Evolutionary conservation across 257 asterid genomes (phyloP).

Genomic region (Capsicum chinense): DNA sequence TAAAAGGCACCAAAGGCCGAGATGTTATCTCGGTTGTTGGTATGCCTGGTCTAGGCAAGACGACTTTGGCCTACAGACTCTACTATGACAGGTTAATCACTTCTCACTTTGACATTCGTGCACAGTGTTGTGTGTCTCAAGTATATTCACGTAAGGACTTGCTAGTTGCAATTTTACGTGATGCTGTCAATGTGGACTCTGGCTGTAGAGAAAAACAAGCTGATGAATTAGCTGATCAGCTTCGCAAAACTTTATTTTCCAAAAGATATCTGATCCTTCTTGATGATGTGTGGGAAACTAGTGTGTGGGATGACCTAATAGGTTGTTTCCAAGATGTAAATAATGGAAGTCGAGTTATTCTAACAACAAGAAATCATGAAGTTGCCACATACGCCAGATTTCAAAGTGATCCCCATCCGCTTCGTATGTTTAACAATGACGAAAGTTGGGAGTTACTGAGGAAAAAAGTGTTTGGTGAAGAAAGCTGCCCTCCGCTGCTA

Average conservation of each 20-base stretch:
- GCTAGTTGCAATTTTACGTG: conserved; percentile 31
- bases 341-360: conserved; percentile 43
- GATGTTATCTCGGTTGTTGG: conserved; percentile 41
- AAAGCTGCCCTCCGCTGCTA: neutral
- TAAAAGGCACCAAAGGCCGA: too few relatives aligned
- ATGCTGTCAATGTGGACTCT: neutral
- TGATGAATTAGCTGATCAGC: conserved; percentile 16
- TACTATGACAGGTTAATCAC: conserved; percentile 28
- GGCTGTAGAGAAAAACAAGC: neutral
- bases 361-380: conserved; percentile 3
- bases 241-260: conserved; percentile 33
- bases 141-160: conserved; percentile 3
- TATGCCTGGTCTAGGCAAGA: conserved; percentile 53
- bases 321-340: neutral
- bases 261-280: conserved; percentile 42
- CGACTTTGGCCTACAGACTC: conserved; percentile 42
- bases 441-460: conserved; percentile 43
- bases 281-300: conserved; percentile 49
- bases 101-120: conserved; percentile 34
- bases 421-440: neutral
- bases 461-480: conserved; percentile 24
- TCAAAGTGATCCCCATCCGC: neutral
- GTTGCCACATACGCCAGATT: conserved; percentile 13
- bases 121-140: conserved; percentile 42
- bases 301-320: conserved; percentile 33